A percentile compares a stretch with the other conserved stretches of the same genome.
Conservation (phyloP, 164 flowering plant genomes). For the Cinnamomum chago region DNA sequence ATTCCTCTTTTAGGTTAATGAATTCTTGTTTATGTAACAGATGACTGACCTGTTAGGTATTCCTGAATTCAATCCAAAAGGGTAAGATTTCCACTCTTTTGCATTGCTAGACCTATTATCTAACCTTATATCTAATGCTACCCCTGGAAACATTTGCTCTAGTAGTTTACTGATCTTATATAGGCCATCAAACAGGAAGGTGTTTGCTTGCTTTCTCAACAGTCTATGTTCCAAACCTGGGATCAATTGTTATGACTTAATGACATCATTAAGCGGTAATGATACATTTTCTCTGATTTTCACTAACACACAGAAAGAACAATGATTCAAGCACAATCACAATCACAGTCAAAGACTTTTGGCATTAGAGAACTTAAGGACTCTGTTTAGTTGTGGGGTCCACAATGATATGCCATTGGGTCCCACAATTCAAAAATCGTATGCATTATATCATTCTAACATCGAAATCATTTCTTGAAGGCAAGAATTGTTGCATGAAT, state of each 20-base stretch:
- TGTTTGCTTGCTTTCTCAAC: conserved; percentile 34
- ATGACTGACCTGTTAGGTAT: conserved; percentile 38
- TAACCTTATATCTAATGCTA: not conserved
- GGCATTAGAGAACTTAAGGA: too few species aligned
- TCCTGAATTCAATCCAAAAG: conserved; percentile 76
- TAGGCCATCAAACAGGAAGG: conserved; percentile 23
- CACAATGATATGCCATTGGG: not conserved
- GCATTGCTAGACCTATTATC: not conserved
- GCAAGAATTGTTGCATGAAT: conserved; percentile 70
- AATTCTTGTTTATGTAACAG: conserved; percentile 13
- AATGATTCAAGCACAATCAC: too few species aligned
- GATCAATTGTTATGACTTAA: conserved; percentile 54
- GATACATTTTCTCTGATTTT: not conserved
- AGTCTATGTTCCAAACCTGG: conserved; percentile 43
- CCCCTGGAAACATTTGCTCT: not conserved
- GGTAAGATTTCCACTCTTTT: conserved; percentile 30
- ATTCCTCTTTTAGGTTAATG: not conserved
- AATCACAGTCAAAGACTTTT: not conserved
- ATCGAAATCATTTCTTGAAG: conserved; percentile 11
- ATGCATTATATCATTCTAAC: not conserved
- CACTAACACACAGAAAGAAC: not conserved
- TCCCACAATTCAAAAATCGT: not conserved
- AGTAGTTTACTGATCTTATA: too few species aligned
- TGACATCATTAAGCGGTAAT: conserved; percentile 28
- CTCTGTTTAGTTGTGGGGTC: not conserved